Conservation (phyloP, 495 filamentous ascomycete genomes). For the Aspergillus affinis region DNA sequence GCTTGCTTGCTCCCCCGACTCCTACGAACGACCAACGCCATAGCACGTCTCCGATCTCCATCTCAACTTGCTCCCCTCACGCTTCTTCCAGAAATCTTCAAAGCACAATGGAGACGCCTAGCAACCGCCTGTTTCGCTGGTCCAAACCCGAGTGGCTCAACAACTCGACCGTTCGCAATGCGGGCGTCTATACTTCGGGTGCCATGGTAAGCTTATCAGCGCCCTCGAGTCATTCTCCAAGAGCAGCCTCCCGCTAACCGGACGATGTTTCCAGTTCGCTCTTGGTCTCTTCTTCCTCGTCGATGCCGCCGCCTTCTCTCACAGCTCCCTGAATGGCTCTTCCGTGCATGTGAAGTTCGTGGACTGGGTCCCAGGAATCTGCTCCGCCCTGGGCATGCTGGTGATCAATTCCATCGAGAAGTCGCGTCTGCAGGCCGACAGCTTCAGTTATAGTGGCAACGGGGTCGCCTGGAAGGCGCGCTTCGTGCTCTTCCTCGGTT, state of each 20-base stretch:
- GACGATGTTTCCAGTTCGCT: conserved; percentile 67
- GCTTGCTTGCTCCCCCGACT: conserved; percentile 10
- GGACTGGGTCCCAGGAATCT: conserved; percentile 98
- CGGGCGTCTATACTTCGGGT: conserved; percentile 83
- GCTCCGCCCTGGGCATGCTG: conserved; percentile 90
- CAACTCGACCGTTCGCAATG: conserved; percentile 75
- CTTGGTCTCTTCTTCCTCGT: conserved; percentile 95
- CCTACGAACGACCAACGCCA: conserved; percentile 9
- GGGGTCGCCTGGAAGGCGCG: conserved; percentile 96
- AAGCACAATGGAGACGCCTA: conserved; percentile 46
- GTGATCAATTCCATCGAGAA: conserved; percentile 99
- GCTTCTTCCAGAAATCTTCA: neutral
- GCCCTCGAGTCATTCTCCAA: neutral
- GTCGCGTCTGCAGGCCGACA: conserved; percentile 78
- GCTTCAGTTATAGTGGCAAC: conserved; percentile 78
- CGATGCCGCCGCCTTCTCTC: conserved; percentile 86
- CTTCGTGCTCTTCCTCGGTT: conserved; percentile 92
- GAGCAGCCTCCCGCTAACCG: conserved; percentile 19
- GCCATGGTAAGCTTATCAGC: conserved; percentile 64
- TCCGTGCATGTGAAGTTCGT: conserved; percentile 90
- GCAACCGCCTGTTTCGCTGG: conserved; percentile 73
- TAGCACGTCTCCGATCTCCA: neutral
- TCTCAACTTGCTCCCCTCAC: neutral
- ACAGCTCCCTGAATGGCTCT: conserved; percentile 72
- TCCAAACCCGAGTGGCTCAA: conserved; percentile 86